Conservation (phyloP, 1,284 basidiomycete genomes). For the Vanrija sp. region DNA sequence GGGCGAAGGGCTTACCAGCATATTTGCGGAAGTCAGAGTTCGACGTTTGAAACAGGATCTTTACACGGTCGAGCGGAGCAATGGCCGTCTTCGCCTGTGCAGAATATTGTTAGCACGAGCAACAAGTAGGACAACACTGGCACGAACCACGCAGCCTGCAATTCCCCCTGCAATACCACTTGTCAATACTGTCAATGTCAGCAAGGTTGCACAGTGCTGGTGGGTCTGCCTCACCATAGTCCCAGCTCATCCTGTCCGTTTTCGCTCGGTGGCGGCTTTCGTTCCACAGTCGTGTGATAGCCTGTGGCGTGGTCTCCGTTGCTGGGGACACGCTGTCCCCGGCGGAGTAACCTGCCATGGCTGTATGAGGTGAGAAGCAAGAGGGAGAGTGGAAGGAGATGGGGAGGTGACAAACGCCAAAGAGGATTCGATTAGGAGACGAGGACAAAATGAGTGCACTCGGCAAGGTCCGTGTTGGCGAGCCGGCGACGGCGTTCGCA, state of each 20-base stretch:
- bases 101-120: constrained; percentile 2
- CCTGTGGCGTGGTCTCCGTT: constrained; percentile 3
- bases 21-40: constrained; percentile 94
- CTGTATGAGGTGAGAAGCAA: not conserved
- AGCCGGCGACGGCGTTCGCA: too few relatives aligned
- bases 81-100: constrained; percentile 90
- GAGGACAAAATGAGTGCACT: not conserved
- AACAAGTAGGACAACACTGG: not conserved
- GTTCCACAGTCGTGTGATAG: constrained; percentile 25
- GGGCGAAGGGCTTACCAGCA: constrained; percentile 58
- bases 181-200: constrained; percentile 34
- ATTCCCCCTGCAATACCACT: constrained; percentile 81
- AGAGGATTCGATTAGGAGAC: not conserved
- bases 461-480: too few relatives aligned
- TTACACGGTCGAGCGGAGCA: constrained; percentile 94
- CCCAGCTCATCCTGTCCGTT: constrained; percentile 64
- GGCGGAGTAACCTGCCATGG: constrained; percentile 15
- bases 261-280: constrained; percentile 54
- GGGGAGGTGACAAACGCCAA: not conserved
- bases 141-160: constrained; percentile 84
- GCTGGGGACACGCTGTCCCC: constrained; percentile 17
- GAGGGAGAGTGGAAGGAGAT: constrained; percentile 1
- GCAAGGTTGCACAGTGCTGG: not conserved
- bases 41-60: constrained; percentile 97
- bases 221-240: constrained; percentile 55